Evolutionary conservation across 495 filamentous ascomycete species (phyloP).

Genomic region (Neurospora sp.): DNA sequence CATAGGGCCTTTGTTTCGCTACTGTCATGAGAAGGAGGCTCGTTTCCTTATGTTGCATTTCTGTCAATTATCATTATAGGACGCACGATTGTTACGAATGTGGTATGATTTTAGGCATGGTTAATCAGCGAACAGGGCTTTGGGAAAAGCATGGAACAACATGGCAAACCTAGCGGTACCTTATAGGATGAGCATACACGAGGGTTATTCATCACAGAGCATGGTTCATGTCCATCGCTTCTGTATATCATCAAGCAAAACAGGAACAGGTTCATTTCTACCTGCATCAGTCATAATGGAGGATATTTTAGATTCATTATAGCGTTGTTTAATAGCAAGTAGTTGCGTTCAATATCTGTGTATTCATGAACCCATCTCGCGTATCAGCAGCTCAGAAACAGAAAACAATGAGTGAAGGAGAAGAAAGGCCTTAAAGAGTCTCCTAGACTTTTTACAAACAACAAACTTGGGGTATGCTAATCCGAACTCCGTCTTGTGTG

Average conservation of each 20-base stretch:
- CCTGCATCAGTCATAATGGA: background rate
- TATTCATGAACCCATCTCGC: too few species aligned
- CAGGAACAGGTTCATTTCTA: background rate
- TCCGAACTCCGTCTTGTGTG: background rate
- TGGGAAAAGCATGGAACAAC: background rate
- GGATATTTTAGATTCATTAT: background rate
- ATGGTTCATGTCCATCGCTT: background rate
- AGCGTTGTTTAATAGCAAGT: background rate
- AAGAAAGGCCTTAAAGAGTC: background rate
- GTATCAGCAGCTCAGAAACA: too few species aligned
- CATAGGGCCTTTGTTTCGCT: background rate
- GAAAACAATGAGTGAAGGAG: background rate
- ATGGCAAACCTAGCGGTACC: background rate
- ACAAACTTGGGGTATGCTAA: background rate
- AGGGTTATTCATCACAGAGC: background rate
- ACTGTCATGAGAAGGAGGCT: background rate
- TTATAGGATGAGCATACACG: background rate
- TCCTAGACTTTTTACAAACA: background rate
- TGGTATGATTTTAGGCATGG: background rate
- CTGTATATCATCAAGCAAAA: background rate
- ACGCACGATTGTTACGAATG: background rate
- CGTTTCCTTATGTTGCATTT: background rate
- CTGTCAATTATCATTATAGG: background rate
- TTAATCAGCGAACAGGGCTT: background rate
- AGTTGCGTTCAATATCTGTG: background rate